Base-by-base conservation (phyloP, 2,329 filamentous ascomycete genomes). In the Aspergillus tubingensis region DNA sequence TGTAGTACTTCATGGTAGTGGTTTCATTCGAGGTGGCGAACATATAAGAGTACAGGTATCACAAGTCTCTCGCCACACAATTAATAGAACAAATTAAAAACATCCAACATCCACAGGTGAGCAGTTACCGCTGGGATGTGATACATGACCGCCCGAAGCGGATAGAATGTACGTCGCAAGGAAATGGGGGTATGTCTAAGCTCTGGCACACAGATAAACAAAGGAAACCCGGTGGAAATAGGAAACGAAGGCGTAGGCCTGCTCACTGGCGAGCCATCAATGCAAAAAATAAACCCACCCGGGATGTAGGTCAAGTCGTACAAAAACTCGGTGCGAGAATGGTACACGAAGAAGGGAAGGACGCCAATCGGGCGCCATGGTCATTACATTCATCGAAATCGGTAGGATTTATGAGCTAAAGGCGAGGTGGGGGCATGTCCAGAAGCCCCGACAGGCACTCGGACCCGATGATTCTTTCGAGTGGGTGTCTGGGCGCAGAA, bases 401-500 rank as follows among this genome's bases (percentile, higher is more conserved):
- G 74, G 62, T 71, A 76, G 13, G 75, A 77, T 66, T 79, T 79
- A 61, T 78, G 77, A 27, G 77, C 77, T 47, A 79, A 64, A 19
- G 77, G 77, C 17, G 76, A 78, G 27, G 74, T 71, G 27, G 76
- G 74, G 23, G 72, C 71, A 47, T 74, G 70, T 10, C 68, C 68
- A 48, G 69, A 57, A 47, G 67, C 65, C 8, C 67, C 68, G 38
- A 73, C 68, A n/a, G 74, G 70, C 36, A 73, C 73, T 25, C 74
- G 72, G 8, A 70, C 57, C 30, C 76, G 76, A 19, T 76, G 74
- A 19, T 76, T 75, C 23, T 71, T 68, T 23, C 76, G 71, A 32
- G 77, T 72, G 1, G 79, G 78, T 1, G 78, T 80, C 56, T 76
- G 76, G 5, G 77, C 79, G 66, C 83, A 85, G 61, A 82, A 82